These are phyloP conservation scores for Lactifluus subvellereus DNA, from an alignment of 768 basidiomycete genomes.

Conservation along the genomic window DNA sequence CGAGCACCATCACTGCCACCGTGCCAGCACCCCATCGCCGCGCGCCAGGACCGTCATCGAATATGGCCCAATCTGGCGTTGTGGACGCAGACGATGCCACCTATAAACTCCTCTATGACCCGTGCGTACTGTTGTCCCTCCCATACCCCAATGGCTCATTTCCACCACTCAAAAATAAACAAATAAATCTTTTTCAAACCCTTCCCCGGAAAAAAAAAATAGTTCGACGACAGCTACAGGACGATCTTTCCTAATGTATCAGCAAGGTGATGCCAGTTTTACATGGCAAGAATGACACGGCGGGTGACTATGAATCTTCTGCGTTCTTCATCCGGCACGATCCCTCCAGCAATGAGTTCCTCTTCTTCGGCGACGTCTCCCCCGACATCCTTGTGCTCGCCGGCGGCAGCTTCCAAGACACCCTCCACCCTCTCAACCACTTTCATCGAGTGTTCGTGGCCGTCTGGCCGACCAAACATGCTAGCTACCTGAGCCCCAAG, in stretches of 20 bases:
- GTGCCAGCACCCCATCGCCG: too few relatives aligned
- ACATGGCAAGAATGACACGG: conserved; percentile 54
- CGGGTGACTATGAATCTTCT: conserved; percentile 61
- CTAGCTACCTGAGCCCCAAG: conserved; percentile 80
- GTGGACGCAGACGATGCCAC: conserved; percentile 58
- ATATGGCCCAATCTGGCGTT: conserved; percentile 85
- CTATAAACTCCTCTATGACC: conserved; percentile 55
- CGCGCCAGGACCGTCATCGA: conserved; percentile 32
- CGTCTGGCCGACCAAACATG: conserved; percentile 59
- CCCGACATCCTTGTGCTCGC: conserved; percentile 62
- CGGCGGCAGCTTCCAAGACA: conserved; percentile 53
- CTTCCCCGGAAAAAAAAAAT: conserved; percentile 32
- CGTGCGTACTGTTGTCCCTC: conserved; percentile 39
- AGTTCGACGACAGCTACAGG: conserved; percentile 46
- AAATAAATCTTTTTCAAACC: background rate
- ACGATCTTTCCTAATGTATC: conserved; percentile 51
- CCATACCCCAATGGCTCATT: background rate
- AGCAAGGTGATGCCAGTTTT: conserved; percentile 59
- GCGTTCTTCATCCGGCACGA: conserved; percentile 84
- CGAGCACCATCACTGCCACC: too few relatives aligned
- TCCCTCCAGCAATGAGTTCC: conserved; percentile 56
- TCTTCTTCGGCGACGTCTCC: conserved; percentile 95
- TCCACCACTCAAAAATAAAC: background rate
- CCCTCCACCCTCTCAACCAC: conserved; percentile 63
- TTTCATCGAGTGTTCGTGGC: conserved; percentile 94